phyloP scores from a whole-genome alignment of 371 early-diverging fungal genomes.

The Rhizopus arrhizus region DNA sequence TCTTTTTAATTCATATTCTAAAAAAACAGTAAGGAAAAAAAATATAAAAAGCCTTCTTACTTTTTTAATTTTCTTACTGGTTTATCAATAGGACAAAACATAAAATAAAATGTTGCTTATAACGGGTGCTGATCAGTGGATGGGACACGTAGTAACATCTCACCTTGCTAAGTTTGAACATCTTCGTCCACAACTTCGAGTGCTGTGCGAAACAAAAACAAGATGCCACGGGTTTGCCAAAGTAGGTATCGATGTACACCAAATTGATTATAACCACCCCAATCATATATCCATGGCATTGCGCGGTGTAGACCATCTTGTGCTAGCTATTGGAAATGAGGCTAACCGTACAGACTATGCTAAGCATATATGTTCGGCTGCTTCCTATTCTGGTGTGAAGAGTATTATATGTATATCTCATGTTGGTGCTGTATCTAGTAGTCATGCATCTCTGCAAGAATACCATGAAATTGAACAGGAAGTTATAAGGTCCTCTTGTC shows the following conservation, averaged over 20 bases:
- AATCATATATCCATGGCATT: slow-evolving; percentile 38
- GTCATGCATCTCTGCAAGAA: slow-evolving; percentile 33
- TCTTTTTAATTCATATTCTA: slow-evolving; percentile 21
- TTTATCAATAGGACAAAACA: slow-evolving; percentile 6
- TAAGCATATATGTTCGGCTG: slow-evolving; percentile 30
- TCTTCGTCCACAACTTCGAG: slow-evolving; percentile 34
- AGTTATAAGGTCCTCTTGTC: slow-evolving; percentile 35
- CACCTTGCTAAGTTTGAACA: slow-evolving; percentile 35
- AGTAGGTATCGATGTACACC: slow-evolving; percentile 36
- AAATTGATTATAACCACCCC: slow-evolving; percentile 40
- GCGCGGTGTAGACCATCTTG: slow-evolving; percentile 42
- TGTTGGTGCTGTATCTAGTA: slow-evolving; percentile 39
- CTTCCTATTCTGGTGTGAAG: slow-evolving; percentile 40
- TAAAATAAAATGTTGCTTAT: slow-evolving; percentile 41
- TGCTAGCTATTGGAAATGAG: slow-evolving; percentile 43
- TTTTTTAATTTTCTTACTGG: background rate
- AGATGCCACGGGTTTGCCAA: slow-evolving; percentile 24
- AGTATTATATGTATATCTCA: slow-evolving; percentile 49
- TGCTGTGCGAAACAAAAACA: slow-evolving; percentile 33
- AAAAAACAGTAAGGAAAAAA: background rate
- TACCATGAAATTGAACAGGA: slow-evolving; percentile 41
- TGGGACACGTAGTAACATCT: slow-evolving; percentile 44
- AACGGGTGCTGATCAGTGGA: slow-evolving; percentile 44
- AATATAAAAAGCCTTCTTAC: background rate
- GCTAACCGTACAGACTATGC: slow-evolving; percentile 32